A percentile compares a stretch with the other conserved stretches of the same genome.
Conservation (phyloP, 768 basidiomycete genomes). For the Hortiboletus campestris region DNA sequence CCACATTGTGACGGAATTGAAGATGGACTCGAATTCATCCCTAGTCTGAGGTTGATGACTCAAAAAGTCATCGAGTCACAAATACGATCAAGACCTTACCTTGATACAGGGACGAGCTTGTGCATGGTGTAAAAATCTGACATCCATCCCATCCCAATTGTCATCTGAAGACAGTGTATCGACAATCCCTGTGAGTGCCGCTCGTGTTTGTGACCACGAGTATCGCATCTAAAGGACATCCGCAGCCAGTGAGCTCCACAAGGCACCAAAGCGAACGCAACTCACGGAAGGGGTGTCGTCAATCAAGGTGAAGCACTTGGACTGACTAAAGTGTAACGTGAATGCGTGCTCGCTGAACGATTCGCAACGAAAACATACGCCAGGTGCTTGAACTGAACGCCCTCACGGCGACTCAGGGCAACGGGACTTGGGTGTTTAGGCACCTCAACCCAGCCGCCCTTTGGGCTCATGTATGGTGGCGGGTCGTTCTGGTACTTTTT, state of each 20-base stretch:
- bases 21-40: conserved; percentile 17
- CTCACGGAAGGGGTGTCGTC: conserved; percentile 24
- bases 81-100: not conserved
- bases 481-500: not conserved
- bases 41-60: conserved; percentile 5
- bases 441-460: conserved; percentile 7
- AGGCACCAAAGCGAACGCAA: not conserved
- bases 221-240: conserved; percentile 17
- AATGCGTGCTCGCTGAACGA: not conserved
- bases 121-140: conserved; percentile 18
- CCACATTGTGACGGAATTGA: conserved; percentile 20
- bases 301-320: conserved; percentile 23
- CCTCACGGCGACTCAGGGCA: conserved; percentile 10
- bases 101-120: conserved; percentile 2
- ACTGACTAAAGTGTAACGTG: conserved; percentile 9
- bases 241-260: not conserved
- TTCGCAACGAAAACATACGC: conserved; percentile 10
- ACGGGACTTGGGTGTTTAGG: conserved; percentile 8
- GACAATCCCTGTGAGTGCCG: conserved; percentile 13
- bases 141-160: conserved; percentile 18
- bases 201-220: conserved; percentile 22
- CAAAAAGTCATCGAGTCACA: not conserved
- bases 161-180: conserved; percentile 9
- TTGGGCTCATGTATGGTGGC: conserved; percentile 16
- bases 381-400: conserved; percentile 17